Percentiles rank a stretch among this genome's conserved stretches.
Conservation (phyloP, 192 early-diverging fungal genomes). For the Coemansia sp. region DNA sequence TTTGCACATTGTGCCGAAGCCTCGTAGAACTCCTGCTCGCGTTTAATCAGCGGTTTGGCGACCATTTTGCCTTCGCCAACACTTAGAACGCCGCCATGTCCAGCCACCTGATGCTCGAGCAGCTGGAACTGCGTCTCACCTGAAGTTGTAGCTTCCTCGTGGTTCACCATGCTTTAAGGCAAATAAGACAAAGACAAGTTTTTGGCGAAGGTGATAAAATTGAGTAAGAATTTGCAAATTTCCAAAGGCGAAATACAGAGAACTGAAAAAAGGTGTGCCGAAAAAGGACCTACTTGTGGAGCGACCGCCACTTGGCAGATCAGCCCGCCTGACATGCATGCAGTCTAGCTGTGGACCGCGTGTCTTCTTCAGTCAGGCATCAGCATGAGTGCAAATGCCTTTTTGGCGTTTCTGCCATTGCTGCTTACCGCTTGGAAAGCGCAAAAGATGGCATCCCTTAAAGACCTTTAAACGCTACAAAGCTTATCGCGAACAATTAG, state of each 20-base stretch:
- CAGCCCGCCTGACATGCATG: not conserved
- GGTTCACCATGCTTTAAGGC: not conserved
- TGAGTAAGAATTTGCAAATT: constrained; percentile 6
- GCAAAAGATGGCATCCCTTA: no score
- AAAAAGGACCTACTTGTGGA: not conserved
- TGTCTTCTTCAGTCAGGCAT: not conserved
- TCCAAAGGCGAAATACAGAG: not conserved
- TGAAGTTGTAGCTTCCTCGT: not conserved
- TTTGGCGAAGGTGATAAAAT: not conserved
- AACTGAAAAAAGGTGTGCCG: constrained; percentile 16
- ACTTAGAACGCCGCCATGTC: constrained; percentile 71
- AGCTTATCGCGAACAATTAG: not conserved
- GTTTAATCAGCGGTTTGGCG: constrained; percentile 67
- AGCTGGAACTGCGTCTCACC: constrained; percentile 16
- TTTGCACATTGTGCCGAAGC: constrained; percentile 47
- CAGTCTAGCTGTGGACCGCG: not conserved
- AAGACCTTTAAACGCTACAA: not conserved
- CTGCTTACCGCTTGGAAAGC: not conserved
- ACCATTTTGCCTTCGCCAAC: constrained; percentile 67
- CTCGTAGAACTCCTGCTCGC: constrained; percentile 80
- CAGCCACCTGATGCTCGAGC: constrained; percentile 78
- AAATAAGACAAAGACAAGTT: not conserved
- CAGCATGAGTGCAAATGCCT: not conserved
- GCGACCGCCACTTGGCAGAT: not conserved
- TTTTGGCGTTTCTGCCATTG: not conserved